These are phyloP conservation scores for Pachysandra terminalis DNA, from an alignment of 164 flowering plant species.

Conservation along the genomic window DNA sequence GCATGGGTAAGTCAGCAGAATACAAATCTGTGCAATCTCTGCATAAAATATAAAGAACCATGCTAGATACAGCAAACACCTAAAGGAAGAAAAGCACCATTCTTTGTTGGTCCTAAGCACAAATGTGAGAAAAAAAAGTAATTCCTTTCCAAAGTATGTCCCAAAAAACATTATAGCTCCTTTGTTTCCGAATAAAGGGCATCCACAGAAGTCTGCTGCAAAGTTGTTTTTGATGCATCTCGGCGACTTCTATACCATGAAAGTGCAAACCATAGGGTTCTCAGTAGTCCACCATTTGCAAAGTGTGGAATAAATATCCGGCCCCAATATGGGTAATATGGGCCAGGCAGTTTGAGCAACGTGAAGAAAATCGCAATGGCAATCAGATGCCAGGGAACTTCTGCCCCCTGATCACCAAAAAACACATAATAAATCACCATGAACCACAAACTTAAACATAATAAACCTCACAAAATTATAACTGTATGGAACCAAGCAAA, in stretches of 20 bases:
- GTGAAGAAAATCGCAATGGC: slow-evolving; percentile 55
- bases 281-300: slow-evolving; percentile 76
- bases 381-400: slow-evolving; percentile 77
- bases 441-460: neutral
- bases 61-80: neutral
- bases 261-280: slow-evolving; percentile 54
- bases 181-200: slow-evolving; percentile 11
- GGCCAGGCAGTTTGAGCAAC: slow-evolving; percentile 80
- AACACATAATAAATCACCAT: slow-evolving; percentile 3
- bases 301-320: slow-evolving; percentile 83
- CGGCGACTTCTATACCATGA: slow-evolving; percentile 50
- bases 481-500: neutral
- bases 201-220: slow-evolving; percentile 10
- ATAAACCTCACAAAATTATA: neutral
- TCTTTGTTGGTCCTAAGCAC: neutral
- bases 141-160: neutral
- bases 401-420: slow-evolving; percentile 50
- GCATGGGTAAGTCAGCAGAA: neutral
- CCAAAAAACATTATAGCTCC: slow-evolving; percentile 6
- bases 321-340: slow-evolving; percentile 87
- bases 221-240: slow-evolving; percentile 16
- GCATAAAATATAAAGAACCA: neutral
- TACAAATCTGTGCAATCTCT: neutral
- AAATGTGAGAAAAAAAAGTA: no score
- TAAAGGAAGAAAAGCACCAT: neutral